Conservation (phyloP, 441 rosid genomes). For the Gossypium schwendimanii region DNA sequence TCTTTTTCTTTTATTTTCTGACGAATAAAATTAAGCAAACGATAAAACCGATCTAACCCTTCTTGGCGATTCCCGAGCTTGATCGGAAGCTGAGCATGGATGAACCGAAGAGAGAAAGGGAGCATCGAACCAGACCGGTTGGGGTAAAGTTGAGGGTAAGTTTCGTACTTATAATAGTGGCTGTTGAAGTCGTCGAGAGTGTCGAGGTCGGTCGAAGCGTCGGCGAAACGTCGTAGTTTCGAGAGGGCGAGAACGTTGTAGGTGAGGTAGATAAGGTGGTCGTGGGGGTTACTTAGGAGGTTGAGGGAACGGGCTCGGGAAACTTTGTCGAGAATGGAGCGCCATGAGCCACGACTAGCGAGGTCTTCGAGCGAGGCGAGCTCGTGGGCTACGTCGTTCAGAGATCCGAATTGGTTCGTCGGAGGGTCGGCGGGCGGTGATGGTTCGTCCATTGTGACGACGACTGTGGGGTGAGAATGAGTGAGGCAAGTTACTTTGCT, state of each 20-base stretch:
- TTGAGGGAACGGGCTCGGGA: constrained; percentile 50
- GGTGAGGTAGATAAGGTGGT: constrained; percentile 68
- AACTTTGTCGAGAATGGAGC: constrained; percentile 65
- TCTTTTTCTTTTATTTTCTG: constrained; percentile 27
- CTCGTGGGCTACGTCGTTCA: constrained; percentile 66
- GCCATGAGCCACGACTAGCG: constrained; percentile 75
- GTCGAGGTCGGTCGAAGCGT: constrained; percentile 59
- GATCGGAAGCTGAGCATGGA: constrained; percentile 54
- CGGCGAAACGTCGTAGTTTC: constrained; percentile 73
- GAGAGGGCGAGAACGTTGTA: constrained; percentile 65
- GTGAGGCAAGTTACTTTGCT: background rate
- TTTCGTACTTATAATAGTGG: constrained; percentile 56
- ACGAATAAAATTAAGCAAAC: constrained; percentile 55
- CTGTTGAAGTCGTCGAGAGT: constrained; percentile 68
- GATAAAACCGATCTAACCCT: constrained; percentile 67
- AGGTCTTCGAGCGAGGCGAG: constrained; percentile 76
- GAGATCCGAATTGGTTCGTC: constrained; percentile 43
- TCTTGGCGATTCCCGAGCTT: constrained; percentile 55
- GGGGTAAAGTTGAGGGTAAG: constrained; percentile 61
- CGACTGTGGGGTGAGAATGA: background rate
- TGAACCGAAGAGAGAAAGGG: constrained; percentile 81
- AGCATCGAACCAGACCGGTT: constrained; percentile 72
- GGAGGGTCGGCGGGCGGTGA: constrained; percentile 34
- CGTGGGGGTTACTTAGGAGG: constrained; percentile 61
- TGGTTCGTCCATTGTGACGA: constrained; percentile 14